A percentile compares a stretch with the other conserved stretches of the same genome.
These are phyloP conservation scores for Dalbergia cultrata DNA, from an alignment of 306 rosid species.

Conservation along the genomic window DNA sequence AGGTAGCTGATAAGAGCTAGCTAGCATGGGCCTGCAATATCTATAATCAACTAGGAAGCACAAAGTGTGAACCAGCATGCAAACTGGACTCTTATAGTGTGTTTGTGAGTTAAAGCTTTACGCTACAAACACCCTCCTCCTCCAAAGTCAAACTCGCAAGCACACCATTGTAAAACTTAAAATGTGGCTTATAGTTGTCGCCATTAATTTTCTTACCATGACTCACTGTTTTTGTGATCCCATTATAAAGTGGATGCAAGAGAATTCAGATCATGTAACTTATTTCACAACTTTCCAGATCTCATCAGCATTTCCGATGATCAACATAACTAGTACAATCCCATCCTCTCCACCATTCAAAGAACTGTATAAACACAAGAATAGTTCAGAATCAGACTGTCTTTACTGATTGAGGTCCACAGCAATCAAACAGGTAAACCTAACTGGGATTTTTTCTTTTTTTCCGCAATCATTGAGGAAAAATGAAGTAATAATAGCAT, in stretches of 20 bases:
- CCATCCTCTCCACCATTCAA: conserved; percentile 35
- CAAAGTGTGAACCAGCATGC: conserved; percentile 17
- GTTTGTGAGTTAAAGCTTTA: too few species aligned
- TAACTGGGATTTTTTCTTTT: conserved; percentile 25
- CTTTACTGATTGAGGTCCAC: conserved; percentile 40
- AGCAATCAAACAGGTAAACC: conserved; percentile 39
- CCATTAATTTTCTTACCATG: not conserved
- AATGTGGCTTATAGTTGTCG: not conserved
- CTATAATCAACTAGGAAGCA: conserved; percentile 21
- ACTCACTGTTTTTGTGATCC: not conserved
- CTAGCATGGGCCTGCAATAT: not conserved
- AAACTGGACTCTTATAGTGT: not conserved
- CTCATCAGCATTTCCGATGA: conserved; percentile 11
- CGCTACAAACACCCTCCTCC: too few species aligned
- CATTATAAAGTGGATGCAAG: not conserved
- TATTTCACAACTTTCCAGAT: not conserved
- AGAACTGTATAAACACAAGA: conserved; percentile 31
- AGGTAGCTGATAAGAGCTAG: conserved; percentile 9
- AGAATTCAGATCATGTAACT: conserved; percentile 8
- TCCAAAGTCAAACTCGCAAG: too few species aligned
- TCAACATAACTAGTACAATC: conserved; percentile 24
- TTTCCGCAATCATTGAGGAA: conserved; percentile 39
- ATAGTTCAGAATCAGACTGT: conserved; percentile 34
- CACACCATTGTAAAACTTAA: not conserved
- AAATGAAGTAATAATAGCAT: conserved; percentile 38